Base-by-base conservation (phyloP, 1,284 basidiomycete genomes). In the Uromyces viciae-fabae region DNA sequence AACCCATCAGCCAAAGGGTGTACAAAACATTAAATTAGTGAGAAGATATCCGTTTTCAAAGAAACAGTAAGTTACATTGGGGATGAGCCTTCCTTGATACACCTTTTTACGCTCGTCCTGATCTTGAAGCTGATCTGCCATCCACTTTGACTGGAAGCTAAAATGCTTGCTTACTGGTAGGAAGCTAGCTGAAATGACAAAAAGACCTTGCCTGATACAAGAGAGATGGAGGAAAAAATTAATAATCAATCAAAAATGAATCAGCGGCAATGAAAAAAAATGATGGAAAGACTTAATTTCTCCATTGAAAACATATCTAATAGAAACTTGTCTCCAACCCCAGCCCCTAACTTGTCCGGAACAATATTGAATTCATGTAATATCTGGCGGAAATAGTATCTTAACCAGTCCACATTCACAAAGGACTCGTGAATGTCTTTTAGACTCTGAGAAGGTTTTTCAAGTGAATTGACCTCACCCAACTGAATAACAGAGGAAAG, bases 1-100 rank as follows among this genome's bases (percentile, higher is more conserved):
- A n/a, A 58, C 43, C 73, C 73, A 75, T 31, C 42, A 9, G 25
- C 9, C 22, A 25, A 62, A 19, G 2, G n/a, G 22, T 38, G 33
- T 36, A 38, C 54, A 56, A 42, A 33, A 75, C 72, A 75, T 75
- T 40, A 36, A 54, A 25, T 11, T 75, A 2, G 56, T 31, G 11
- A 75, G 40, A 7, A 75, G 25, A 31, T 58, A 60, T 1, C 54
- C 73, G 15, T 4, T 75, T 56, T 56, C 56, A 43, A 75, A 75
- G 28, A 62, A 62, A 11, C 38, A n/a, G 31, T 73, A 73, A 22
- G 54, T 56, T 5, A 56, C 9, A 28, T 56, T n/a, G 54, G 54
- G 31, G 9, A 56, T 8, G 8, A 56, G 19, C 8, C 54, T n/a
- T 5, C 54, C 54, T n/a, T 56, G 54, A 56, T 56, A 56, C 9